These are phyloP conservation scores for Raffaelea deltoideospora DNA, from an alignment of 2,329 filamentous ascomycete genomes.

Conservation along the genomic window DNA sequence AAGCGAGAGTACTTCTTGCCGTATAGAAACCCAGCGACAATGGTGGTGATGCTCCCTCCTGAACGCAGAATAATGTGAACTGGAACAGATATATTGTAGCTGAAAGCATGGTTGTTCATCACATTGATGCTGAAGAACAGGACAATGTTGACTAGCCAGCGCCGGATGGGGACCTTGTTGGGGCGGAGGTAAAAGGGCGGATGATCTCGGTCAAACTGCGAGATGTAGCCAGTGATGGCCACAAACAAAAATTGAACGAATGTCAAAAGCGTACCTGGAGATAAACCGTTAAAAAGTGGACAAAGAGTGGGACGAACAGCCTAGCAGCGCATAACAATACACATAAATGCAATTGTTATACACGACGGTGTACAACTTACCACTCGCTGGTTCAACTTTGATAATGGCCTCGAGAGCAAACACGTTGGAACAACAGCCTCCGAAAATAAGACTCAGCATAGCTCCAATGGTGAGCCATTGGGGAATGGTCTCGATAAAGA, in stretches of 20 bases:
- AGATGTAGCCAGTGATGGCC: constrained; percentile 59
- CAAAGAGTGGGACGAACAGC: no score
- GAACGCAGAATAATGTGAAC: constrained; percentile 94
- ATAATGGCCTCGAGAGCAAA: constrained; percentile 92
- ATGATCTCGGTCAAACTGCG: constrained; percentile 53
- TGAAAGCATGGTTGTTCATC: constrained; percentile 94
- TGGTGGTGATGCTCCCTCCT: constrained; percentile 89
- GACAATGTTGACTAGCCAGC: constrained; percentile 78
- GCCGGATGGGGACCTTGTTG: constrained; percentile 66
- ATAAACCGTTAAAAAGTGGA: no score
- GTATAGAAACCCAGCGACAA: constrained; percentile 74
- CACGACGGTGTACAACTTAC: no score
- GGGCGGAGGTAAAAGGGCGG: constrained; percentile 59
- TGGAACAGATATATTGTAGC: constrained; percentile 89
- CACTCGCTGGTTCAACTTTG: constrained; percentile 77
- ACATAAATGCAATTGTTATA: no score
- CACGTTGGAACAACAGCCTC: constrained; percentile 56
- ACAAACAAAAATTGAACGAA: constrained; percentile 85
- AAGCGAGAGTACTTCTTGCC: constrained; percentile 71
- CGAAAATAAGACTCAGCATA: constrained; percentile 81
- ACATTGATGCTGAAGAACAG: constrained; percentile 92
- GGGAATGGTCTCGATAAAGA: constrained; percentile 43
- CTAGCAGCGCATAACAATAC: no score
- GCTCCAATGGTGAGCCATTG: constrained; percentile 46
- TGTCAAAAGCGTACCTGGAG: constrained; percentile 62